A percentile compares a stretch with the other conserved stretches of the same genome.
These are phyloP conservation scores for Verbascum thapsus DNA, from an alignment of 257 asterid genomes.

Conservation along the genomic window DNA sequence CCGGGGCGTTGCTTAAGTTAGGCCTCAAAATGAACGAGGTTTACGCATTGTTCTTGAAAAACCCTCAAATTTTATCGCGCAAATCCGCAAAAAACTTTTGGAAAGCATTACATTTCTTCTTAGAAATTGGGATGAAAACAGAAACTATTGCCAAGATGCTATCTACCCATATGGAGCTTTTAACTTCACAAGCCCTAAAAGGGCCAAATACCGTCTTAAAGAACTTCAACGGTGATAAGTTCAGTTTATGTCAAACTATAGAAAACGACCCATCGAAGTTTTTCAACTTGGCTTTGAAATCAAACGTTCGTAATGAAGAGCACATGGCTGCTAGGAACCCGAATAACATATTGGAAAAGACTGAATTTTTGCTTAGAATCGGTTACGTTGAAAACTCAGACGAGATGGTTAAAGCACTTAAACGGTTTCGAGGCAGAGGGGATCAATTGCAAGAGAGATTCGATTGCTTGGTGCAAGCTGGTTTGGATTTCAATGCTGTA, in stretches of 20 bases:
- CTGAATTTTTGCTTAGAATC: constrained; percentile 57
- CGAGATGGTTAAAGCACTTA: constrained; percentile 80
- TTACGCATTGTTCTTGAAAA: constrained; percentile 44
- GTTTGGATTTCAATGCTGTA: constrained; percentile 68
- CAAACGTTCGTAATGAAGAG: constrained; percentile 36
- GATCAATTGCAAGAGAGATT: constrained; percentile 93
- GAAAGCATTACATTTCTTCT: constrained; percentile 64
- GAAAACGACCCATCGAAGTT: constrained; percentile 54
- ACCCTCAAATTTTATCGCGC: constrained; percentile 58
- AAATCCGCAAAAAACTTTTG: constrained; percentile 62
- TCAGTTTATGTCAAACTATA: constrained; percentile 49
- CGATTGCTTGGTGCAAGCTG: constrained; percentile 73
- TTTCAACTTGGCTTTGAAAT: constrained; percentile 60
- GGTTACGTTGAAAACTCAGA: constrained; percentile 86
- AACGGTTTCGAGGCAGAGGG: constrained; percentile 84
- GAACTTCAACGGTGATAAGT: constrained; percentile 52
- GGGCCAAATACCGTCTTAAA: constrained; percentile 68
- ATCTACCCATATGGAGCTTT: constrained; percentile 44
- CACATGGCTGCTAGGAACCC: constrained; percentile 53
- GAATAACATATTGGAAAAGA: constrained; percentile 51
- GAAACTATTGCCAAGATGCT: constrained; percentile 51
- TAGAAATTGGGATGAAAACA: constrained; percentile 62
- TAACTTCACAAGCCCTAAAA: constrained; percentile 59
- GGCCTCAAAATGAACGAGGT: constrained; percentile 59
- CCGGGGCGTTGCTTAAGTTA: constrained; percentile 67